These are phyloP conservation scores for Neurospora sp. DNA, from an alignment of 495 filamentous ascomycete genomes.

Conservation along the genomic window DNA sequence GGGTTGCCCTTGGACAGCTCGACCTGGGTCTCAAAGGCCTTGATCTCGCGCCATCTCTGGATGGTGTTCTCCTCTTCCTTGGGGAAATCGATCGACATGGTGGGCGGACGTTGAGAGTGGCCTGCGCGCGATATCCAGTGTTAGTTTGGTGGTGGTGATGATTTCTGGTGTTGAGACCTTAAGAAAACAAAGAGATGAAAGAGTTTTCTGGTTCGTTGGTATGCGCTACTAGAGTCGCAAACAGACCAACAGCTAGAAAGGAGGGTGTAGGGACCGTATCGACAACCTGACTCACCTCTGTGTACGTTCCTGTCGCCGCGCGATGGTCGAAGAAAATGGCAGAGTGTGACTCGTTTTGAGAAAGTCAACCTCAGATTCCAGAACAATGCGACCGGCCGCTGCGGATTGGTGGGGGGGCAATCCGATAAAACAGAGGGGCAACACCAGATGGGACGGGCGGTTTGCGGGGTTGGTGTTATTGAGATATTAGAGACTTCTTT, in stretches of 20 bases:
- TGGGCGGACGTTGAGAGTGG: conserved; percentile 1
- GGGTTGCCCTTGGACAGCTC: conserved; percentile 50
- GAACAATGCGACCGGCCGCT: neutral
- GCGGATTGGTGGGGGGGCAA: neutral
- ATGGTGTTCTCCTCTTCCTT: conserved; percentile 79
- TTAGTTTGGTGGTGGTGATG: neutral
- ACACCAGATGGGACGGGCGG: conserved; percentile 7
- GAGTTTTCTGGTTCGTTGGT: neutral
- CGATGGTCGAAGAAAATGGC: conserved; percentile 6
- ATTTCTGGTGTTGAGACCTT: neutral
- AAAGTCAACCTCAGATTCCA: neutral
- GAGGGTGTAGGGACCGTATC: neutral
- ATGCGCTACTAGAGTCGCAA: neutral
- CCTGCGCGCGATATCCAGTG: neutral
- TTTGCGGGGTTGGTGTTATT: conserved; percentile 10
- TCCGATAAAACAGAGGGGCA: neutral
- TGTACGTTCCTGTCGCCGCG: neutral
- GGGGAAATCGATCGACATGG: conserved; percentile 86
- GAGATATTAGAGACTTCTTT: neutral
- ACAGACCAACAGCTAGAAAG: neutral
- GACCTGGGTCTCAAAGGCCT: conserved; percentile 61
- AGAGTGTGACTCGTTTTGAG: conserved; percentile 16
- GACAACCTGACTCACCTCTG: neutral
- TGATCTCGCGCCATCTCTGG: conserved; percentile 76
- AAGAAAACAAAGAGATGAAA: neutral